Percentiles rank a stretch among this genome's conserved stretches.
Conservation (phyloP, 345 rosid genomes). For the Iberis pinnata region DNA sequence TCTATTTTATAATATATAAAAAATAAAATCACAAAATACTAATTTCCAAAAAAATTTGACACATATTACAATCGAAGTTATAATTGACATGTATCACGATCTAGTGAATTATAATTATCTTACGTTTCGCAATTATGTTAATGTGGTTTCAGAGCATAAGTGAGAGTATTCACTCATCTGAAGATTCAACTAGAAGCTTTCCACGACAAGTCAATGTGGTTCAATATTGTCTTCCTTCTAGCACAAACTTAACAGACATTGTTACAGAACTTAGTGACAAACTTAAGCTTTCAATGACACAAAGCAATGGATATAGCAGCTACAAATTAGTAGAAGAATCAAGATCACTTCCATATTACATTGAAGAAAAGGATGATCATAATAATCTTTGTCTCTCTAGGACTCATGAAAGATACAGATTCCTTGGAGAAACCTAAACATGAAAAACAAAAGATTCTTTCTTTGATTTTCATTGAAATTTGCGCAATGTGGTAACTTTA, state of each 20-base stretch:
- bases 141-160: slow-evolving; percentile 41
- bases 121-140: not conserved
- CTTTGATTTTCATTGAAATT: slow-evolving; percentile 1
- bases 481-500: not conserved
- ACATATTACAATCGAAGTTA: too few relatives aligned
- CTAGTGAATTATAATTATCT: too few relatives aligned
- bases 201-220: slow-evolving; percentile 60
- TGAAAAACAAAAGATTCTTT: slow-evolving; percentile 7
- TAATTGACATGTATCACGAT: too few relatives aligned
- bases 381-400: slow-evolving; percentile 2
- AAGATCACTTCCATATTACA: slow-evolving; percentile 17
- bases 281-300: slow-evolving; percentile 36
- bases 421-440: slow-evolving; percentile 22
- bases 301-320: slow-evolving; percentile 63
- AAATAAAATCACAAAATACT: too few relatives aligned
- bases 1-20: too few relatives aligned
- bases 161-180: slow-evolving; percentile 48
- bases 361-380: slow-evolving; percentile 12
- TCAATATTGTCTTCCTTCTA: slow-evolving; percentile 51
- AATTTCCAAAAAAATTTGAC: too few relatives aligned
- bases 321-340: slow-evolving; percentile 56
- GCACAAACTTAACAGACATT: slow-evolving; percentile 48
- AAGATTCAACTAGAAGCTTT: slow-evolving; percentile 45
- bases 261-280: slow-evolving; percentile 49
- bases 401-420: slow-evolving; percentile 26